phyloP scores from a whole-genome alignment of 1,139 yeast genomes.

The Pichia kudriavzevii region DNA sequence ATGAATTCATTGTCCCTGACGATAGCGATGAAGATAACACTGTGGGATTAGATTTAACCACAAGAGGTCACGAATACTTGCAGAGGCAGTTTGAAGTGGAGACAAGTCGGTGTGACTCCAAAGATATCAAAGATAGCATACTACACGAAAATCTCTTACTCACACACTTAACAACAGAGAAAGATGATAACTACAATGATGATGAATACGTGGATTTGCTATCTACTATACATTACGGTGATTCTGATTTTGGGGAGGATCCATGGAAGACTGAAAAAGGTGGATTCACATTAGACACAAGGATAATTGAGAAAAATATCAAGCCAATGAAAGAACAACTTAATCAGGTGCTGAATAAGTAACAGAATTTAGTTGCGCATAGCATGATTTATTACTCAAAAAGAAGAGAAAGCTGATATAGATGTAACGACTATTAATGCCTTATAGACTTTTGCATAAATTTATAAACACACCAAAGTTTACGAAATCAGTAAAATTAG shows the following conservation, averaged over 20 bases:
- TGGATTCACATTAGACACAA: too few relatives aligned
- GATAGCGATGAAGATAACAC: background rate
- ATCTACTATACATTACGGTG: conserved; percentile 5
- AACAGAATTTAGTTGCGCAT: too few relatives aligned
- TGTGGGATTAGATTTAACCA: conserved; percentile 10
- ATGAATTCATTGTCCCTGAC: conserved; percentile 1
- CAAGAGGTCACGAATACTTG: conserved; percentile 9
- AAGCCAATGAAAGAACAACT: too few relatives aligned
- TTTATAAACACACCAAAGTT: too few relatives aligned
- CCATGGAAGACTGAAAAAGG: conserved; percentile 5
- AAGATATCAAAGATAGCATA: conserved; percentile 23
- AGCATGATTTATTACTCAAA: too few relatives aligned
- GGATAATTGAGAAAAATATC: too few relatives aligned
- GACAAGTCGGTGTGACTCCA: conserved; percentile 17
- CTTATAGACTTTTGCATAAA: too few relatives aligned
- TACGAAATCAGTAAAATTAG: too few relatives aligned
- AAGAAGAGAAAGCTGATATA: too few relatives aligned
- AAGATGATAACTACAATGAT: conserved; percentile 16
- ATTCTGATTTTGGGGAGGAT: background rate
- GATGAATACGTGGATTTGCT: conserved; percentile 2
- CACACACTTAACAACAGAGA: conserved; percentile 17
- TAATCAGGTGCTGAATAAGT: too few relatives aligned
- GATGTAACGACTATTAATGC: too few relatives aligned
- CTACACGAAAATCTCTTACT: conserved; percentile 25
- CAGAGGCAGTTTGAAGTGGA: conserved; percentile 11